A percentile compares a stretch with the other conserved stretches of the same genome.
phyloP scores from a whole-genome alignment of 116 monocot species.

The Thalassia testudinum region DNA sequence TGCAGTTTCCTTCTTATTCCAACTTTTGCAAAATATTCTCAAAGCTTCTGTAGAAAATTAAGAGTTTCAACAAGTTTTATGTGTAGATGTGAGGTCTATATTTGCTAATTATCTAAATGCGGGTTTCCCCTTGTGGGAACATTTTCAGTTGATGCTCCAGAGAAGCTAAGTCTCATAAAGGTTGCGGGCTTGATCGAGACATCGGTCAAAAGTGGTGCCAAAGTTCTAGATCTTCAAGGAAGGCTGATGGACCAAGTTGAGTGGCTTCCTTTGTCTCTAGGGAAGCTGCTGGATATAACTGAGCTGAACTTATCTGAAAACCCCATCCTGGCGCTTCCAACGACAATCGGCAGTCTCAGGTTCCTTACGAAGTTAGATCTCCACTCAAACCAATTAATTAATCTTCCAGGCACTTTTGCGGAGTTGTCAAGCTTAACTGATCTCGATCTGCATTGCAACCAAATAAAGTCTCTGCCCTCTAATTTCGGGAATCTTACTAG shows the following conservation, averaged over 20 bases:
- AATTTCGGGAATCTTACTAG: conserved; percentile 58
- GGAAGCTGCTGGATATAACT: conserved; percentile 45
- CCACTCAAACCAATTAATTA: conserved; percentile 77
- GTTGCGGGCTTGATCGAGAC: conserved; percentile 78
- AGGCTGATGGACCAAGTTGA: conserved; percentile 83
- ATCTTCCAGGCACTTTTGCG: conserved; percentile 67
- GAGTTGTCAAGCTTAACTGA: conserved; percentile 63
- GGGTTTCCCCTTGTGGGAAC: not conserved
- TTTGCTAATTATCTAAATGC: not conserved
- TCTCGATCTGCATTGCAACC: conserved; percentile 64
- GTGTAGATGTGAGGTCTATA: not conserved
- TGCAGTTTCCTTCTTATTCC: too few relatives aligned
- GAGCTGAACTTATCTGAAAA: conserved; percentile 85
- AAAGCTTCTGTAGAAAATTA: too few relatives aligned
- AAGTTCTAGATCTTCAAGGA: conserved; percentile 60
- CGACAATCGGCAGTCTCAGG: conserved; percentile 50
- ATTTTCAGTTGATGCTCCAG: conserved; percentile 18
- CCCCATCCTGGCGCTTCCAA: conserved; percentile 55
- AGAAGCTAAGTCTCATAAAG: conserved; percentile 76
- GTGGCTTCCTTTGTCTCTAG: conserved; percentile 84
- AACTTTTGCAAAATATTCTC: too few relatives aligned
- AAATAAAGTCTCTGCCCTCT: conserved; percentile 43
- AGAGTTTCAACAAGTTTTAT: not conserved
- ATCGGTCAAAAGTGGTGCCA: conserved; percentile 37
- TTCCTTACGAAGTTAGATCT: conserved; percentile 65